These are phyloP conservation scores for Rhizophagus sp. DNA, from an alignment of 192 early-diverging fungal genomes.

Conservation along the genomic window DNA sequence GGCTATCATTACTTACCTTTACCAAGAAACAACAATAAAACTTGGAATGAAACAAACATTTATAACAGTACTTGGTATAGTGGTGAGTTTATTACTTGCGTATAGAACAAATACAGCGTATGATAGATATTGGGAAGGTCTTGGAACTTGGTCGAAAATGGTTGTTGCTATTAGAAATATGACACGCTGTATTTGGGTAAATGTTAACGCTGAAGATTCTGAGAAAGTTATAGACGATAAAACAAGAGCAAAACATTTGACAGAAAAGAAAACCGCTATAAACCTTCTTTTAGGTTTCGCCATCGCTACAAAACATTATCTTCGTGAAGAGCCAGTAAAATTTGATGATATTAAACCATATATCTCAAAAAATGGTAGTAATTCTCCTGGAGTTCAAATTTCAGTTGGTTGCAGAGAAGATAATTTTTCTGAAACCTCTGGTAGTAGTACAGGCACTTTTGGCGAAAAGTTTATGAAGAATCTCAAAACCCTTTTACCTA, in stretches of 20 bases:
- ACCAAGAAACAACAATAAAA: neutral
- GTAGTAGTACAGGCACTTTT: slow-evolving; percentile 11
- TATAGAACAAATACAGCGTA: slow-evolving; percentile 31
- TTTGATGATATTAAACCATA: slow-evolving; percentile 75
- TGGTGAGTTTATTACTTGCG: slow-evolving; percentile 14
- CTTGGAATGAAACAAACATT: slow-evolving; percentile 3
- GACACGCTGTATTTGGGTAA: slow-evolving; percentile 76
- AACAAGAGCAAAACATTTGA: slow-evolving; percentile 28
- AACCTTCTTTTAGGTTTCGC: slow-evolving; percentile 80
- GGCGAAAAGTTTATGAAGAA: slow-evolving; percentile 16
- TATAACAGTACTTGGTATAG: slow-evolving; percentile 5
- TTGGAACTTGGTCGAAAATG: slow-evolving; percentile 78
- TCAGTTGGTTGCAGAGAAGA: neutral
- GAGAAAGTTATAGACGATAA: no score
- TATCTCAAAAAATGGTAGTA: slow-evolving; percentile 51
- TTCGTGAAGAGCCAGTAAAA: slow-evolving; percentile 73
- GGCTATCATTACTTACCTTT: neutral
- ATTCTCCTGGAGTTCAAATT: slow-evolving; percentile 23
- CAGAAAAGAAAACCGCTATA: slow-evolving; percentile 70
- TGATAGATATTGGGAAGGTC: slow-evolving; percentile 83
- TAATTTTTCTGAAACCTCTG: neutral
- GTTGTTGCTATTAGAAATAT: slow-evolving; percentile 72
- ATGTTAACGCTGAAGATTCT: slow-evolving; percentile 31
- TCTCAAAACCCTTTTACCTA: neutral
- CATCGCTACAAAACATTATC: slow-evolving; percentile 79